phyloP scores from a whole-genome alignment of 768 basidiomycete species.

The Naematelia encephala region DNA sequence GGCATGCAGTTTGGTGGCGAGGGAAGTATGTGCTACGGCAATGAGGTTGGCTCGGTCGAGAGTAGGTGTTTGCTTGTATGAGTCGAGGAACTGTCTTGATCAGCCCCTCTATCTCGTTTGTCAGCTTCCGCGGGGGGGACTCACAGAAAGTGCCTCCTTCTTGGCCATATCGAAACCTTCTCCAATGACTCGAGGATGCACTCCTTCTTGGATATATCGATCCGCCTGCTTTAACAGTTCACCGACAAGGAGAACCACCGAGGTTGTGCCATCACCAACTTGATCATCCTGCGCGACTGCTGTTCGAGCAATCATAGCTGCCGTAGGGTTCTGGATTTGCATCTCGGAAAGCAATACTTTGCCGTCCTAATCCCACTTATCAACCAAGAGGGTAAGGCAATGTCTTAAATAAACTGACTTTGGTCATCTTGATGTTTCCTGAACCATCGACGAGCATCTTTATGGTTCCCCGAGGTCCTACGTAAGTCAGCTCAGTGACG shows the following conservation, averaged over 20 bases:
- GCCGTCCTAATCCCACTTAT: slow-evolving; percentile 60
- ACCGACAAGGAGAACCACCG: slow-evolving; percentile 90
- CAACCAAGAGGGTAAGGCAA: slow-evolving; percentile 1
- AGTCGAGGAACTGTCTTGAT: slow-evolving; percentile 77
- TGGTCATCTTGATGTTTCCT: slow-evolving; percentile 98
- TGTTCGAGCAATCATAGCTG: slow-evolving; percentile 97
- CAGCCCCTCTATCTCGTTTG: no score
- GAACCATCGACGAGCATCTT: slow-evolving; percentile 99
- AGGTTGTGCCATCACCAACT: slow-evolving; percentile 97
- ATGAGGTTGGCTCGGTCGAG: slow-evolving; percentile 87
- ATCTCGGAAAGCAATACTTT: slow-evolving; percentile 98
- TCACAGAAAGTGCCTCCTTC: slow-evolving; percentile 82
- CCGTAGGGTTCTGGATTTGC: slow-evolving; percentile 97
- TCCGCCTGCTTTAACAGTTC: slow-evolving; percentile 96
- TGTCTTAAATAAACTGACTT: slow-evolving; percentile 52
- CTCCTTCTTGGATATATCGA: slow-evolving; percentile 95
- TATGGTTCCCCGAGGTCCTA: slow-evolving; percentile 92
- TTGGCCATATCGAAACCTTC: slow-evolving; percentile 97
- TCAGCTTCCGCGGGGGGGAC: slow-evolving; percentile 41
- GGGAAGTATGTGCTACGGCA: slow-evolving; percentile 89
- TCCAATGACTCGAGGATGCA: slow-evolving; percentile 92
- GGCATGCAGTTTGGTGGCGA: slow-evolving; percentile 85
- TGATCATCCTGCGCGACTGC: slow-evolving; percentile 98
- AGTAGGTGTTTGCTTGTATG: slow-evolving; percentile 65
- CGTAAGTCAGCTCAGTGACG: slow-evolving; percentile 4